These are phyloP conservation scores for Teunomyces atbi DNA, from an alignment of 805 yeast species.

Conservation along the genomic window DNA sequence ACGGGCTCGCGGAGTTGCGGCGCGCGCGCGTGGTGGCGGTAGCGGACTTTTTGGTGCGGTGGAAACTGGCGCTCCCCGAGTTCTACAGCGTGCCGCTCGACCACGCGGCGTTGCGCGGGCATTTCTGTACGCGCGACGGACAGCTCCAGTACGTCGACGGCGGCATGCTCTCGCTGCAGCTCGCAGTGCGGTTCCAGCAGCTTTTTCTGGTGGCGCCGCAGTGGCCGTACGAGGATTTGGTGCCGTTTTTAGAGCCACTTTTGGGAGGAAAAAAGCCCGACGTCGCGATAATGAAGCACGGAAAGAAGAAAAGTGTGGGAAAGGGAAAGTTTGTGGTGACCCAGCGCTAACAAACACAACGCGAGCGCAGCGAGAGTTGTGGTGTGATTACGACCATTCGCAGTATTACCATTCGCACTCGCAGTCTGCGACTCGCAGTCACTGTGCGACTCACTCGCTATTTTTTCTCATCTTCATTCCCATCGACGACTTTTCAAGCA, in stretches of 20 bases:
- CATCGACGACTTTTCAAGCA: no score
- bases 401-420: no score
- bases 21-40: conserved; percentile 20
- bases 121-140: conserved; percentile 46
- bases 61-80: conserved; percentile 65
- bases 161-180: conserved; percentile 38
- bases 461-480: no score
- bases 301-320: conserved; percentile 33
- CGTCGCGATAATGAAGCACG: conserved; percentile 36
- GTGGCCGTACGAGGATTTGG: conserved; percentile 42
- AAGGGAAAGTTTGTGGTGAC: conserved; percentile 30
- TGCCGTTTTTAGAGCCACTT: conserved; percentile 33
- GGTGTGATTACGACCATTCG: no score
- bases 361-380: no score
- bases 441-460: no score
- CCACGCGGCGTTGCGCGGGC: conserved; percentile 52
- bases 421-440: not conserved
- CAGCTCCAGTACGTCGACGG: conserved; percentile 55
- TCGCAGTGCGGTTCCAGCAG: conserved; percentile 12
- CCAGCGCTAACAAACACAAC: not conserved
- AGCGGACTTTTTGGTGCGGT: conserved; percentile 59
- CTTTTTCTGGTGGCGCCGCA: conserved; percentile 27
- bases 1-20: conserved; percentile 54
- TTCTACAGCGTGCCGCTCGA: conserved; percentile 61
- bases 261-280: conserved; percentile 39